Percentiles rank a stretch among this genome's conserved stretches.
Evolutionary conservation across 1,284 basidiomycete species (phyloP).

Genomic region (Bjerkandera adusta): DNA sequence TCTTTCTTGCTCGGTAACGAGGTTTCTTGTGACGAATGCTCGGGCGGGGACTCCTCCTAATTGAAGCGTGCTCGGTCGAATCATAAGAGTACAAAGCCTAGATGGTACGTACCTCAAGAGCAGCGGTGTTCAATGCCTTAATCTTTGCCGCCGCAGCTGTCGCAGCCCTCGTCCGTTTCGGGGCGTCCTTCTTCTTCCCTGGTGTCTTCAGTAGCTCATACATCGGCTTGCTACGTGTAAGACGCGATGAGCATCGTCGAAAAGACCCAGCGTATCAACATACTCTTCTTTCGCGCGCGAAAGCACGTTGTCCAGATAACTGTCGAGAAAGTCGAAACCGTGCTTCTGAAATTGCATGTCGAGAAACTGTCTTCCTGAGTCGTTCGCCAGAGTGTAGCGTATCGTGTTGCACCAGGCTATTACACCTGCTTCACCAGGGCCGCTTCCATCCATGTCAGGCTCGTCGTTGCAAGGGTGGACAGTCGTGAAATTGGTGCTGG

Average conservation of each 20-base stretch:
- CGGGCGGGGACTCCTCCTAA: background rate
- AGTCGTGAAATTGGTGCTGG: no score
- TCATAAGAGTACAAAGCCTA: conserved; percentile 6
- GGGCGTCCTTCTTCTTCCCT: conserved; percentile 59
- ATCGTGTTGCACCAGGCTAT: conserved; percentile 65
- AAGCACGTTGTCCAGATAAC: conserved; percentile 72
- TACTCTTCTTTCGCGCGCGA: conserved; percentile 65
- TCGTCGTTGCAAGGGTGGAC: no score
- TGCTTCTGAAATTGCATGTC: conserved; percentile 70
- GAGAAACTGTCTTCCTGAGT: conserved; percentile 66
- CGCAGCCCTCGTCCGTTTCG: conserved; percentile 47
- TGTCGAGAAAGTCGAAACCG: conserved; percentile 74
- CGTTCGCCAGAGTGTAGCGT: conserved; percentile 64
- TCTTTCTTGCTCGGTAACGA: background rate
- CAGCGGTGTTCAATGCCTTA: conserved; percentile 35
- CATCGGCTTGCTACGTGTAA: conserved; percentile 49
- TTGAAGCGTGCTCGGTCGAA: conserved; percentile 27
- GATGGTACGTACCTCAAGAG: conserved; percentile 43
- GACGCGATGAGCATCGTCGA: conserved; percentile 3
- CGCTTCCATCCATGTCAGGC: conserved; percentile 24
- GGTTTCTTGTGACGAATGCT: background rate
- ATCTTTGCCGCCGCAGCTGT: conserved; percentile 43
- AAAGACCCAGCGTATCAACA: conserved; percentile 16
- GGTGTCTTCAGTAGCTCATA: conserved; percentile 84
- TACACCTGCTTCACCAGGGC: conserved; percentile 31